Evolutionary conservation across 2,329 filamentous ascomycete species (phyloP).

Genomic region (Talaromyces sp.): DNA sequence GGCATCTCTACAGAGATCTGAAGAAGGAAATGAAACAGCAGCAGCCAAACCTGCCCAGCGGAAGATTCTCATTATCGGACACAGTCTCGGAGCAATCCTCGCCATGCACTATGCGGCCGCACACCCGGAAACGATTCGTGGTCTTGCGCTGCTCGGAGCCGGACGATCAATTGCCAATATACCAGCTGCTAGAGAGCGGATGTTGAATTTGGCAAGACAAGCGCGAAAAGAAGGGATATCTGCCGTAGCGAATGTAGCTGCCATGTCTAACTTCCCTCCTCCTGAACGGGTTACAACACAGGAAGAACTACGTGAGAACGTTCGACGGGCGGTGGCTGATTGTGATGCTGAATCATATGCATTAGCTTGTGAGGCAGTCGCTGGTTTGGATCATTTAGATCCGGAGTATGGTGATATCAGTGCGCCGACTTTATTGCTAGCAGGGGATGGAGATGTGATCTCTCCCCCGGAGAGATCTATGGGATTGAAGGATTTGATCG

Average conservation of each 20-base stretch:
- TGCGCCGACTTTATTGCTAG: slow-evolving; percentile 8
- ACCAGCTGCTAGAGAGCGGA: slow-evolving; percentile 11
- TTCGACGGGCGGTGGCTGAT: not conserved
- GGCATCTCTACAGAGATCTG: slow-evolving; percentile 5
- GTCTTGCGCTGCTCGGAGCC: slow-evolving; percentile 30
- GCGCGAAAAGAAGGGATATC: slow-evolving; percentile 10
- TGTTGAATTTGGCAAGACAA: slow-evolving; percentile 7
- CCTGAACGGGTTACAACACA: not conserved
- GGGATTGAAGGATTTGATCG: slow-evolving; percentile 4
- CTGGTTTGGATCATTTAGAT: slow-evolving; percentile 8
- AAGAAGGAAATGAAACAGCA: not conserved
- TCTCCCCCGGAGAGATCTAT: slow-evolving; percentile 4
- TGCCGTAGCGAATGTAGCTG: slow-evolving; percentile 5
- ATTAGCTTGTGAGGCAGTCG: slow-evolving; percentile 9
- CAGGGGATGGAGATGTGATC: slow-evolving; percentile 7
- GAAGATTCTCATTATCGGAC: slow-evolving; percentile 27
- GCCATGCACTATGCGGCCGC: slow-evolving; percentile 34
- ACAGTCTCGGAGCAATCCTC: slow-evolving; percentile 35
- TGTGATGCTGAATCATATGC: slow-evolving; percentile 11
- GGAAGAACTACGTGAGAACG: not conserved
- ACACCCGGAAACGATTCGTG: slow-evolving; percentile 21
- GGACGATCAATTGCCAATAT: slow-evolving; percentile 24
- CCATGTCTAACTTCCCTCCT: slow-evolving; percentile 8
- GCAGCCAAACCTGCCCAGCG: not conserved
- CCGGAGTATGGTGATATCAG: slow-evolving; percentile 3